Evolutionary conservation across 805 yeast genomes (phyloP).

Genomic region (Teunomyces funiuensis): DNA sequence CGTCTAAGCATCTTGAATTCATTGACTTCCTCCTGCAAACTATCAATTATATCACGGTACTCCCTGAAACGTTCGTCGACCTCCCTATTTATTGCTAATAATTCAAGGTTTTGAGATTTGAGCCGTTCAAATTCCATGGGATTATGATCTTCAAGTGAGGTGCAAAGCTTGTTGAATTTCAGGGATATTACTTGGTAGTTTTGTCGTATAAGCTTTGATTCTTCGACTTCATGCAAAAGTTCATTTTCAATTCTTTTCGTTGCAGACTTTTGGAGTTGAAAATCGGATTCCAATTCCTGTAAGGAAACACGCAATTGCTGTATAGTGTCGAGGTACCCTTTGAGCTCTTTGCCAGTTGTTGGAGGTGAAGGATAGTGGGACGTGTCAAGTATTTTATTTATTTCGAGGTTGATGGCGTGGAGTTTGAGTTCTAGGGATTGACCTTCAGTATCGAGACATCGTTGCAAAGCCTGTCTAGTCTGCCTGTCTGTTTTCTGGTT

Average conservation of each 20-base stretch:
- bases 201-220: conserved; percentile 19
- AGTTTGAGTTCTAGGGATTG: conserved; percentile 23
- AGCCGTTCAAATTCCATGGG: conserved; percentile 10
- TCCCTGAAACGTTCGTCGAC: conserved; percentile 28
- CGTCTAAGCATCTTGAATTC: conserved; percentile 20
- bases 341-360: conserved; percentile 10
- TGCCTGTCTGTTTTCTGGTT: conserved; percentile 17
- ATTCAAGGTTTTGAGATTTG: conserved; percentile 19
- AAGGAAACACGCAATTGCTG: conserved; percentile 18
- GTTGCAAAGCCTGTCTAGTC: conserved; percentile 16
- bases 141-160: conserved; percentile 6
- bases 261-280: conserved; percentile 19
- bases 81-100: conserved; percentile 16
- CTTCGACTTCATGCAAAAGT: conserved; percentile 22
- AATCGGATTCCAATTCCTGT: conserved; percentile 23
- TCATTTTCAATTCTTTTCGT: conserved; percentile 21
- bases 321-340: conserved; percentile 17
- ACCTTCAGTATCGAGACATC: conserved; percentile 15
- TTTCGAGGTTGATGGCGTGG: conserved; percentile 21
- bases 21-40: conserved; percentile 32
- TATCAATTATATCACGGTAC: conserved; percentile 30
- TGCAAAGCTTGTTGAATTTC: conserved; percentile 18
- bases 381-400: conserved; percentile 12
- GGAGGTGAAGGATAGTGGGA: conserved; percentile 15
- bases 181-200: conserved; percentile 18